phyloP scores from a whole-genome alignment of 2,329 filamentous ascomycete genomes.

The Ophiostoma populinum region DNA sequence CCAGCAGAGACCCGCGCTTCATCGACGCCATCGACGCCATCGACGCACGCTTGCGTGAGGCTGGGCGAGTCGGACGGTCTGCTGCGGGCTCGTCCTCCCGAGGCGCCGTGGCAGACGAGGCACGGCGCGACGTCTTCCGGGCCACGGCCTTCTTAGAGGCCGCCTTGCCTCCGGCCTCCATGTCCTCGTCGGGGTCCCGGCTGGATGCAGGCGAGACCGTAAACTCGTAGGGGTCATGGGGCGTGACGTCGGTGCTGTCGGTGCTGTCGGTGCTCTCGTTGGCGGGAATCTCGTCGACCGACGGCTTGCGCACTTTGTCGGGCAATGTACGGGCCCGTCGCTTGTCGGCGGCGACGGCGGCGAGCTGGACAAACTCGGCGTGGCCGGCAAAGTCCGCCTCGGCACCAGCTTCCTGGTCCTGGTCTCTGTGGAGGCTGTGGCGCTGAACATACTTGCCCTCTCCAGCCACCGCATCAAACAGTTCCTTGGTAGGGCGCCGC shows the following conservation, averaged over 20 bases:
- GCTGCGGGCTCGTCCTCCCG: slow-evolving; percentile 1
- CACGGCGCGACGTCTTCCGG: slow-evolving; percentile 4
- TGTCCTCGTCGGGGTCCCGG: slow-evolving; percentile 3
- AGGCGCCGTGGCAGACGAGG: slow-evolving; percentile 1
- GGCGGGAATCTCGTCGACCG: too few species aligned
- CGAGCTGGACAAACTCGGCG: too few species aligned
- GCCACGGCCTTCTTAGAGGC: too few species aligned
- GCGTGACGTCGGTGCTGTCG: too few species aligned
- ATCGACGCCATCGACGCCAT: slow-evolving; percentile 21
- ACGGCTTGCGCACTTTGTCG: too few species aligned
- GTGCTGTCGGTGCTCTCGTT: too few species aligned
- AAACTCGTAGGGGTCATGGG: slow-evolving; percentile 38
- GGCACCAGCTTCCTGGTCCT: not conserved
- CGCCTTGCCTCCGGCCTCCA: slow-evolving; percentile 1
- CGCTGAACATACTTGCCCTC: slow-evolving; percentile 34
- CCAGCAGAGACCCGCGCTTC: slow-evolving; percentile 17
- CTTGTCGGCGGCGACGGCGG: too few species aligned
- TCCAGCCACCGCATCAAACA: slow-evolving; percentile 57
- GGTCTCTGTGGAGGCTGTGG: slow-evolving; percentile 7
- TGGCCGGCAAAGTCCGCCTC: too few species aligned
- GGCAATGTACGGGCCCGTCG: too few species aligned
- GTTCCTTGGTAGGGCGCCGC: slow-evolving; percentile 60
- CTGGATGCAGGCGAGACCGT: slow-evolving; percentile 25
- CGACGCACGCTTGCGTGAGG: slow-evolving; percentile 24
- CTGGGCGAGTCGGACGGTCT: slow-evolving; percentile 12